Base-by-base conservation (phyloP, 371 early-diverging fungal genomes). In the Encephalitozoon romaleae region DNA sequence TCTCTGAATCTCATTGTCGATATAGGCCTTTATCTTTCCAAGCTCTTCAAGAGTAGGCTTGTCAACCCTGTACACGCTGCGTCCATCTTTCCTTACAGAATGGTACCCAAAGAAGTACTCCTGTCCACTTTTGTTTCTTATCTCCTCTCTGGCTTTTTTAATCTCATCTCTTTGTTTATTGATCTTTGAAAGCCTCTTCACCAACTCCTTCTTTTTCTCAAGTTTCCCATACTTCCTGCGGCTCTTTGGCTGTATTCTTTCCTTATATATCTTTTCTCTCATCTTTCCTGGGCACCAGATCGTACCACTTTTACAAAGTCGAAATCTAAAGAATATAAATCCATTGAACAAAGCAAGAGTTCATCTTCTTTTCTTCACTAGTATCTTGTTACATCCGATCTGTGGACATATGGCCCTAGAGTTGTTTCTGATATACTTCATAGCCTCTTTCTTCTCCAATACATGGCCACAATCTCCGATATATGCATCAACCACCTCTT, bases 401-500 rank as follows among this genome's bases (percentile, higher is more conserved):
- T 49, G 66, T 15, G 82, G 82, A 69, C 82, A 82, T 21, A 39
- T 41, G 25, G 47, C 43, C 9, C 28, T 25, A 18, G 45, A 53
- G 9, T 42, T 68, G 21, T 30, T 69, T 45, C 45, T 76, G 4
- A 78, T 21, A 59, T 52, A 76, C 38, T 81, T 74, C 23, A 83
- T 34, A 1, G 81, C 42, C 2, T 53, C 74, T 18, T 23, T 38
- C 71, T 74, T 67, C 63, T 86, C 84, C 70, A 85, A 82, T 39
- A 67, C 59, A 77, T 86, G 86, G 6, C 85, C 85, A 47, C 86
- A 86, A 30, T 55, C 63, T 11, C 82, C 68, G 11, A 39, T 66
- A 65, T 67, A 74, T 38, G 74, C 67, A 1, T 69, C 75, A 21
- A 26, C 59, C 41, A 86, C 83, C 28, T 75, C 71, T 32, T 76